These are phyloP conservation scores for Cladophialophora bantiana DNA, from an alignment of 2,329 filamentous ascomycete genomes.

Conservation along the genomic window DNA sequence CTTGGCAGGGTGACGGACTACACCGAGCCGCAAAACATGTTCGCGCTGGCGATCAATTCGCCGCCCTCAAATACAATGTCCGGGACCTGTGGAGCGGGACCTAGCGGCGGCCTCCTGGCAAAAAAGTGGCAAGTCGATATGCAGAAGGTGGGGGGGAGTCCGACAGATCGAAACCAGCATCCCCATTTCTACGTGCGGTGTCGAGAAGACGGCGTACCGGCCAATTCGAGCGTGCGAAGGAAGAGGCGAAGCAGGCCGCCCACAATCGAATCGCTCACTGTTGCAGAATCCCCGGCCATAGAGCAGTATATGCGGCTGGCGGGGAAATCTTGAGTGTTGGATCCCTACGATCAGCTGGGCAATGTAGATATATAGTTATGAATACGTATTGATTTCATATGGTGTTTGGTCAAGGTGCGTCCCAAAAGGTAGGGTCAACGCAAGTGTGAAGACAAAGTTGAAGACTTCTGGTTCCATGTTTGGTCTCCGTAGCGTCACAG, in stretches of 20 bases:
- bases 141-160: slow-evolving; percentile 52
- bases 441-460: no score
- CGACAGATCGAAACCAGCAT: slow-evolving; percentile 14
- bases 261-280: slow-evolving; percentile 10
- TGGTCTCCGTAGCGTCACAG: no score
- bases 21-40: slow-evolving; percentile 78
- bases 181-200: slow-evolving; percentile 36
- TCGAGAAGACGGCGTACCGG: slow-evolving; percentile 22
- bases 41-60: slow-evolving; percentile 70
- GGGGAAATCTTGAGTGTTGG: background rate
- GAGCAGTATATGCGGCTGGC: slow-evolving; percentile 19
- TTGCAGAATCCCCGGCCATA: slow-evolving; percentile 12
- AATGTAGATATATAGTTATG: background rate
- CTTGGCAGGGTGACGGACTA: slow-evolving; percentile 76
- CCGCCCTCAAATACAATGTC: slow-evolving; percentile 50
- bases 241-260: slow-evolving; percentile 8
- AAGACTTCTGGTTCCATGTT: no score
- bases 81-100: slow-evolving; percentile 64
- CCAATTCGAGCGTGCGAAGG: background rate
- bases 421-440: no score
- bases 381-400: no score
- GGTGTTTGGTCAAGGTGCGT: no score
- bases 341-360: background rate
- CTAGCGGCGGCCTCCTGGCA: slow-evolving; percentile 57
- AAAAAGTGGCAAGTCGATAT: slow-evolving; percentile 55